Evolutionary conservation across 2,329 filamentous ascomycete genomes (phyloP), one percentile per base, ranked within the genome.

Genomic region (Curvularia hawaiiensis): DNA sequence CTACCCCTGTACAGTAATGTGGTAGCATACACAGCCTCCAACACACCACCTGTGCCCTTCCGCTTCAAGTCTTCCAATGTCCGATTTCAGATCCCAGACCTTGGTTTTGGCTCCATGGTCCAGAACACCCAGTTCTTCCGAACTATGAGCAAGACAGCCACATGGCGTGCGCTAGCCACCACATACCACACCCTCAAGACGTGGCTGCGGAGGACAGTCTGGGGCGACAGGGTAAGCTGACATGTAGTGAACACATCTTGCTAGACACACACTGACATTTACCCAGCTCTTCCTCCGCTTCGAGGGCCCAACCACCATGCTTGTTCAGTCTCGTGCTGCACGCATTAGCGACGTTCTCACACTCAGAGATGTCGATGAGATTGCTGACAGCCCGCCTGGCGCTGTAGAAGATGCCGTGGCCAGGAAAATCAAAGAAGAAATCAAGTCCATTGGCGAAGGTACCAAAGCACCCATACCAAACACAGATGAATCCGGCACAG

Each of bases 241-340:
- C 6, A 60, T 16, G 5, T 14, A 16, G n/a, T 16, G 14, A 3
- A 56, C 16, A 20, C 26, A 20, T 40, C 54, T 31, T 30, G 38
- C 24, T 44, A 28, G 35, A 38, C 28, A 40, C 8, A 18, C 12
- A 43, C 64, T 71, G 59, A 72, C 49, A 31, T 10, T 16, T 0
- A 12, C 16, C 40, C 59, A 87, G 78, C 82, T 98, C 26, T 98
- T 98, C 77, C 80, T 99, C 31, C 90, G 91, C 71, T 97, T 99
- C 74, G 85, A 88, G 55, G 95, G 95, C 0, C 95, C 95, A 2
- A 86, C 85, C 6, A 97, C 90, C 2, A 85, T 99, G 48, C 83
- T 98, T 43, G 81, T 99, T 69, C 96, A 96, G 62, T 96, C 92
- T 51, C 87, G 94, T n/a, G 92, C 88, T 14, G 86, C 91, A 22